Evolutionary conservation across 1,284 basidiomycete species (phyloP).

Genomic region (Rhodotorula glutinis): DNA sequence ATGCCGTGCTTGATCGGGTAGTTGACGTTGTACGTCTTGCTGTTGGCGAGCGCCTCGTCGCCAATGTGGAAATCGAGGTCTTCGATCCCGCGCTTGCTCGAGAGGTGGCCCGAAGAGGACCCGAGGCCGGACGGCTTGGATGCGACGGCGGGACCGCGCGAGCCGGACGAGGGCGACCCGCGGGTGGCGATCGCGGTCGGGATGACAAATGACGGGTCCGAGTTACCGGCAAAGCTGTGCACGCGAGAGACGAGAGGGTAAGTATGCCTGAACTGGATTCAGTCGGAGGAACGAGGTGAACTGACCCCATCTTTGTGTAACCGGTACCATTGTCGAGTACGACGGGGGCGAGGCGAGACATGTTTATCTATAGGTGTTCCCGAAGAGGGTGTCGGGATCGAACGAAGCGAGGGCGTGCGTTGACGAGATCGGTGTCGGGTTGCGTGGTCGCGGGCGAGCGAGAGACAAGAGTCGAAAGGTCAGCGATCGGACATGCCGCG

Average conservation of each 20-base stretch:
- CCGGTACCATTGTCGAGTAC: slow-evolving; percentile 98
- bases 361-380: neutral
- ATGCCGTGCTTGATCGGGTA: slow-evolving; percentile 97
- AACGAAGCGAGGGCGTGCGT: no score
- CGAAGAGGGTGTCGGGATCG: no score
- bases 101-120: slow-evolving; percentile 60
- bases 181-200: slow-evolving; percentile 93
- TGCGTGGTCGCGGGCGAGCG: no score
- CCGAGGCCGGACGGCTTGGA: slow-evolving; percentile 63
- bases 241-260: slow-evolving; percentile 10
- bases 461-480: no score
- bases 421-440: no score
- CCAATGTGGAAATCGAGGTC: slow-evolving; percentile 99
- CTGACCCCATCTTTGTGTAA: slow-evolving; percentile 93
- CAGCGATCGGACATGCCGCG: no score
- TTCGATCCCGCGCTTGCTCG: slow-evolving; percentile 95
- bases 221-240: slow-evolving; percentile 96
- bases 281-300: slow-evolving; percentile 13
- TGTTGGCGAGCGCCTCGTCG: slow-evolving; percentile 92
- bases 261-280: neutral
- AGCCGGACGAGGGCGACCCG: slow-evolving; percentile 47
- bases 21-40: slow-evolving; percentile 85
- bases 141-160: slow-evolving; percentile 68
- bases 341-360: slow-evolving; percentile 48
- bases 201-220: slow-evolving; percentile 96